These are phyloP conservation scores for Umbelopsis sp. DNA, from an alignment of 192 early-diverging fungal genomes.

Conservation along the genomic window DNA sequence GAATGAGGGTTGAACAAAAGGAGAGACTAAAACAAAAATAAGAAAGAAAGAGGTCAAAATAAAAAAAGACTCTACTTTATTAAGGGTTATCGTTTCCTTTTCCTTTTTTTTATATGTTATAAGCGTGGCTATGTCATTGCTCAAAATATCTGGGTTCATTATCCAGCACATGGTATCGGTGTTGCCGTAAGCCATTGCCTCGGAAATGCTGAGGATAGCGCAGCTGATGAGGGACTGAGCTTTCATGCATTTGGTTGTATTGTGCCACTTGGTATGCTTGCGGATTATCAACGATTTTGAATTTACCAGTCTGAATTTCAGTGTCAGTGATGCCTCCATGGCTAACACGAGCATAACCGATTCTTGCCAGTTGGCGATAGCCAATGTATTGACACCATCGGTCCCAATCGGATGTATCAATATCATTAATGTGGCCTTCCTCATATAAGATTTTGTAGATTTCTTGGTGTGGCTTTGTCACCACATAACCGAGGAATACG, in stretches of 20 bases:
- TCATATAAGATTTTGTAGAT: constrained; percentile 68
- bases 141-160: constrained; percentile 69
- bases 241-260: constrained; percentile 61
- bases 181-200: constrained; percentile 69
- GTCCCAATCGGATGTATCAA: constrained; percentile 75
- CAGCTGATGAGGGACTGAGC: constrained; percentile 50
- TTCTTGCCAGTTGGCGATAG: constrained; percentile 74
- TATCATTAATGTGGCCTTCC: constrained; percentile 72
- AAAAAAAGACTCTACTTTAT: constrained; percentile 14
- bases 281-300: constrained; percentile 56
- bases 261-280: constrained; percentile 50
- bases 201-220: constrained; percentile 73
- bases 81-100: not conserved
- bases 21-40: constrained; percentile 2
- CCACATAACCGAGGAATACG: constrained; percentile 82
- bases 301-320: constrained; percentile 82
- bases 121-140: constrained; percentile 12
- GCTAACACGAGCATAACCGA: constrained; percentile 75
- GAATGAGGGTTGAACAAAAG: not conserved
- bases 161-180: constrained; percentile 80
- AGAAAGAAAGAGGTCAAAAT: constrained; percentile 21
- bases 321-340: constrained; percentile 84
- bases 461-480: constrained; percentile 67
- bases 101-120: not conserved
- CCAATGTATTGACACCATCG: constrained; percentile 87